phyloP scores from a whole-genome alignment of 1,139 yeast genomes.

The Hemisphaericaspora xylofermentans region DNA sequence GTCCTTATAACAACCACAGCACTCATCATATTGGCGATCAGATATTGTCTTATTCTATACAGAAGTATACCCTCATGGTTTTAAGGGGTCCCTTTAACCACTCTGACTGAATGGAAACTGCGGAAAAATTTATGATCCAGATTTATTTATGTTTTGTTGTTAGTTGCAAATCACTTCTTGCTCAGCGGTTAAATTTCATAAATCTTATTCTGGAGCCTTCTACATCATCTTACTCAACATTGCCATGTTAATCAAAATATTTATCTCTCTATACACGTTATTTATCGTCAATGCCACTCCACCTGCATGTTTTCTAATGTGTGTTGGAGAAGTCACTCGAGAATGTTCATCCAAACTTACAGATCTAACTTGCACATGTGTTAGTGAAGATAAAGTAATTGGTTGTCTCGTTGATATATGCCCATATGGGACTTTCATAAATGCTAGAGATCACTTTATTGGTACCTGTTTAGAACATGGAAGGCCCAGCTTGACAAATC shows the following conservation, averaged over 20 bases:
- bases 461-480: constrained; percentile 53
- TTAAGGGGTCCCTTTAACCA: too few species aligned
- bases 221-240: too few species aligned
- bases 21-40: too few species aligned
- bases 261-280: constrained; percentile 7
- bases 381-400: constrained; percentile 33
- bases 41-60: too few species aligned
- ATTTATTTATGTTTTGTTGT: too few species aligned
- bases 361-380: constrained; percentile 45
- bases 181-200: constrained; percentile 8
- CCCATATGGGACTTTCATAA: constrained; percentile 46
- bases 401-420: constrained; percentile 50
- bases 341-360: constrained; percentile 29
- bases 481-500: constrained; percentile 13
- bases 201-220: too few species aligned
- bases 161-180: too few species aligned
- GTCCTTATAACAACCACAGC: too few species aligned
- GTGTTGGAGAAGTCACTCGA: constrained; percentile 39
- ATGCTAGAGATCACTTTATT: constrained; percentile 54
- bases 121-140: too few species aligned
- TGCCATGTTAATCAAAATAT: not conserved
- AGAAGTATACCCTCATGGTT: too few species aligned
- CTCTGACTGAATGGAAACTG: too few species aligned
- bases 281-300: constrained; percentile 37
- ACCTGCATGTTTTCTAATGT: constrained; percentile 53